Conservation (phyloP, 495 filamentous ascomycete species). For the Daldinia caldariorum region DNA sequence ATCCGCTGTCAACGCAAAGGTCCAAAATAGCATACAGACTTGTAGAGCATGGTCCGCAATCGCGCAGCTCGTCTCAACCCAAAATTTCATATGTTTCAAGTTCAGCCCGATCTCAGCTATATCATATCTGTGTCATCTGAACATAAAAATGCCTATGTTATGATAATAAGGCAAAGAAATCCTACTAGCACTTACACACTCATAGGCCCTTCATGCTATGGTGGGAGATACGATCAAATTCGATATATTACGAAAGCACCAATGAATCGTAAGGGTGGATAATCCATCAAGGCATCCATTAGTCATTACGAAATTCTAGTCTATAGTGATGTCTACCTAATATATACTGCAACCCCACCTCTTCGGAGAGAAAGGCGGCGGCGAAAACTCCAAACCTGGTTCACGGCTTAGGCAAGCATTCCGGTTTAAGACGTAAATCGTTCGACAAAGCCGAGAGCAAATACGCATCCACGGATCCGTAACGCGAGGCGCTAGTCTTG, state of each 20-base stretch:
- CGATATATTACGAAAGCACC: neutral
- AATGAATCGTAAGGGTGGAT: neutral
- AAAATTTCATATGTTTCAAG: conserved; percentile 10
- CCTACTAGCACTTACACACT: neutral
- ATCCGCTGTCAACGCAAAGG: conserved; percentile 13
- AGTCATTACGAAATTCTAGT: neutral
- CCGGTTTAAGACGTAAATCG: conserved; percentile 2
- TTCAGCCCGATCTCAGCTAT: conserved; percentile 15
- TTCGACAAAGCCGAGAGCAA: neutral
- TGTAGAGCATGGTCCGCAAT: conserved; percentile 13
- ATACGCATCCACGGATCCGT: neutral
- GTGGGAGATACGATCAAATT: neutral
- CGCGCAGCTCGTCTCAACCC: conserved; percentile 2
- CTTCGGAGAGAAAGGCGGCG: conserved; percentile 4
- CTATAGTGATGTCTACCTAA: neutral
- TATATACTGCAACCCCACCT: conserved; percentile 12
- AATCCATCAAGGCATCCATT: conserved; percentile 10
- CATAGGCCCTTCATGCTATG: neutral
- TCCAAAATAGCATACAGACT: conserved; percentile 37
- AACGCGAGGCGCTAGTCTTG: conserved; percentile 7
- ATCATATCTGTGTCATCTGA: conserved; percentile 2
- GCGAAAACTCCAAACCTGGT: conserved; percentile 15
- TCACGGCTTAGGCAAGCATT: conserved; percentile 7
- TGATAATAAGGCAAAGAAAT: neutral
- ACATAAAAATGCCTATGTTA: neutral